Evolutionary conservation across 345 rosid genomes (phyloP).

Genomic region (Sapria himalayana): DNA sequence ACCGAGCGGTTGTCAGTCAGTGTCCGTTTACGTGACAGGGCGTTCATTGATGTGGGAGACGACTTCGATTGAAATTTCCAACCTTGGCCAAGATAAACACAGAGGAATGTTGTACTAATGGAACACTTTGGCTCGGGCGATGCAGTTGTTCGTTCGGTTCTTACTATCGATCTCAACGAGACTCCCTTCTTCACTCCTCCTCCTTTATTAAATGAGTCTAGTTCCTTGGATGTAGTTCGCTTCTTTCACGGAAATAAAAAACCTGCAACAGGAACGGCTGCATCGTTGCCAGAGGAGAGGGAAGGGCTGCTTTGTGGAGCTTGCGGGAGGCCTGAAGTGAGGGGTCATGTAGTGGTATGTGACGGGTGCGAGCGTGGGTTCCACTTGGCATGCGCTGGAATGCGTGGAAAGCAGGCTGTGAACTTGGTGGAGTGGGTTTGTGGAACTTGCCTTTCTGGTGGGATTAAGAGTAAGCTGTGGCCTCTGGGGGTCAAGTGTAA

Average conservation of each 20-base stretch:
- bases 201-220: conserved; percentile 11
- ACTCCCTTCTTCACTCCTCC: conserved; percentile 38
- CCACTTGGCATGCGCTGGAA: conserved; percentile 38
- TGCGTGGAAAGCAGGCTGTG: conserved; percentile 11
- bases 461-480: conserved; percentile 59
- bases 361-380: conserved; percentile 87
- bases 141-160: conserved; percentile 29
- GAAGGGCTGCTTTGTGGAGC: conserved; percentile 24
- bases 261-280: conserved; percentile 38
- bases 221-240: conserved; percentile 39
- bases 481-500: conserved; percentile 60
- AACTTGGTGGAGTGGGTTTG: conserved; percentile 62
- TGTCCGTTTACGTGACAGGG: no score
- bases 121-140: conserved; percentile 21
- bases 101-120: no score
- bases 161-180: conserved; percentile 93
- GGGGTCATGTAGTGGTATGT: conserved; percentile 42
- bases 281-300: conserved; percentile 19
- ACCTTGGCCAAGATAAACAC: no score
- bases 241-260: conserved; percentile 38
- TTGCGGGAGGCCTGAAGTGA: conserved; percentile 30
- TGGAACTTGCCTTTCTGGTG: conserved; percentile 28
- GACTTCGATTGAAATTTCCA: no score
- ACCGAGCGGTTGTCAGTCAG: no score
- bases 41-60: no score